Evolutionary conservation across 2,329 filamentous ascomycete species (phyloP).

Genomic region (Alternaria metachromatica): DNA sequence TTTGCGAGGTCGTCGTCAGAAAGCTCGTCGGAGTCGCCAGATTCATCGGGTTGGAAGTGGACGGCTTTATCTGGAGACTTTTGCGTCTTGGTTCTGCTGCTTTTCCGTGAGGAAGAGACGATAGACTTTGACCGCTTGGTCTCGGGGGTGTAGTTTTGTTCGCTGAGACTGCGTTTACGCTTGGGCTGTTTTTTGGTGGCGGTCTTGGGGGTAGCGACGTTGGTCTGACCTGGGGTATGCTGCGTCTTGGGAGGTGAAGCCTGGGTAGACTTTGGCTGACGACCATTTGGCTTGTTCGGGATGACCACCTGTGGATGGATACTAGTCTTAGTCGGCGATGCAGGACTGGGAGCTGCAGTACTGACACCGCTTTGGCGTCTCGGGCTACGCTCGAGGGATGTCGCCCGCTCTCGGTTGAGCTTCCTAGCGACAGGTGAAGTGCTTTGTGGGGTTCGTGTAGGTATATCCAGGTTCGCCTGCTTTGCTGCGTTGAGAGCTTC

Average conservation of each 20-base stretch:
- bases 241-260: neutral
- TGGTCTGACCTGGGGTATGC: neutral
- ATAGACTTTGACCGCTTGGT: neutral
- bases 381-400: conserved; percentile 2
- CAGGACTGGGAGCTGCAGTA: conserved; percentile 3
- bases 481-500: neutral
- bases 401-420: neutral
- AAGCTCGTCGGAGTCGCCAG: neutral
- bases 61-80: neutral
- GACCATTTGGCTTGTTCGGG: neutral
- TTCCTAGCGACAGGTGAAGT: conserved; percentile 2
- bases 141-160: neutral
- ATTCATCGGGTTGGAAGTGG: neutral
- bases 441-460: neutral
- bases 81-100: neutral
- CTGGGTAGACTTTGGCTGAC: neutral
- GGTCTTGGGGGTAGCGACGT: neutral
- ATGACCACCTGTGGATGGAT: neutral
- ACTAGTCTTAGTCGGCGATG: neutral
- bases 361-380: conserved; percentile 11
- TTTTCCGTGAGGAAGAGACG: neutral
- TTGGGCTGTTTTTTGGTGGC: neutral
- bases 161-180: conserved; percentile 9
- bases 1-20: neutral
- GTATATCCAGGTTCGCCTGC: neutral